Evolutionary conservation across 1,284 basidiomycete genomes (phyloP), one percentile per base, ranked within the genome.

Genomic region (Trichosporon inkin): DNA sequence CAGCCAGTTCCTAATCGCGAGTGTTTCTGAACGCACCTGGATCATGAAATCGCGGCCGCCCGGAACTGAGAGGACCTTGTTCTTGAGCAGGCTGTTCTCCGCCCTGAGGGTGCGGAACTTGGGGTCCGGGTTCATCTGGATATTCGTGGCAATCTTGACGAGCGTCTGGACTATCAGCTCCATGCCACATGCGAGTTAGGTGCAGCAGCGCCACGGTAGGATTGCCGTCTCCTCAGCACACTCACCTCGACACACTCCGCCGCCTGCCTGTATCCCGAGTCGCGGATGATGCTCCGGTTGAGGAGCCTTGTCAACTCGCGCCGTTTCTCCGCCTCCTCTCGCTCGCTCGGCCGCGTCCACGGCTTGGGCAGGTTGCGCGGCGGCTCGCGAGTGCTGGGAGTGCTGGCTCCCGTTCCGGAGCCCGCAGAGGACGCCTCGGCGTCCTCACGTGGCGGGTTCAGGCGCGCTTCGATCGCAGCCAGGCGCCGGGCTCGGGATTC

Each of bases 1-100:
- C 10, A 24, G 41, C 41, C 14, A 11, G 17, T 24, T 8, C 1
- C 16, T 16, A 32, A 8, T 8, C 28, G 11, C 16, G 19, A 22
- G n/a, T 6, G 16, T 4, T 14, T 6, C 19, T 40, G 22, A 22
- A 68, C 74, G 63, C 58, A 78, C 76, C n/a, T 69, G 67, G 28
- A 76, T 69, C 35, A 78, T 63, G 41, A 71, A 76, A 11, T 76
- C 76, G 19, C 74, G 68, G 1, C 74, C 76, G 8, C 75, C 75
- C 34, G 67, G 70, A 2, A 67, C 66, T 14, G 58, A 53, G 36
- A 77, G 56, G 1, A 78, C 69, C 62, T 75, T 73, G 53, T 66
- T 68, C 65, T 72, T 71, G 40, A 78, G 62, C 44, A 65, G 55
- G 1, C 52, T 39, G 55, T 76, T 77, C 51, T 67, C 64, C 1